Base-by-base conservation (phyloP, 1,284 basidiomycete genomes). In the Moesziomyces sp. region DNA sequence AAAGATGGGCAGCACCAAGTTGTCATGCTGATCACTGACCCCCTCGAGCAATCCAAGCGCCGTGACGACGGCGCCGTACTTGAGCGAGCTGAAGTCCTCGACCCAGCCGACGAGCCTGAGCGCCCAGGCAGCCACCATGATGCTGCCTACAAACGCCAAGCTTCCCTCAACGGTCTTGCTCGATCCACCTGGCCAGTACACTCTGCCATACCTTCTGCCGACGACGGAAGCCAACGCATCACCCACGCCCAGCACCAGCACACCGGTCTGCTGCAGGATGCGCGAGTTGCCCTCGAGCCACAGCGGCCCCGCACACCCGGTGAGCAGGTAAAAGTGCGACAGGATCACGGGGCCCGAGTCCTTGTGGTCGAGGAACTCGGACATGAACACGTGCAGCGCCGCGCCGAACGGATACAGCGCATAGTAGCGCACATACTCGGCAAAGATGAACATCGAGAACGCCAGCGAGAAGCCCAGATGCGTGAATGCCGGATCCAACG, bases 331-430 rank as follows among this genome's bases (percentile, higher is more conserved):
- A 81, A 99, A 98, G 85, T 99, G 97, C 80, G 93, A 94, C 68
- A 99, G 85, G 77, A 99, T 97, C 13, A 95, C 97, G 10, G 96
- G 97, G 6, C 97, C 97, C 49, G 91, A 89, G 85, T 99, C 97
- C 86, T 95, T 94, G 77, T 91, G 85, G 88, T 99, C 97, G 81
- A 98, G 87, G 82, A 99, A 99, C 85, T 99, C 96, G 86, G 69
- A 74, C 88, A 99, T 91, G 86, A 99, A 99, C 66, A 98, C 86
- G 86, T 99, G 97, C 26, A 99, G 89, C 13, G 90, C 88, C 5
- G 93, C 96, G 9, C 95, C 94, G 78, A 98, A 92, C 3, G 97
- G 97, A 85, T 96, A 98, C 33, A 99, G 89, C 35, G 97, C 97
- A 85, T 98, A 99, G 85, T 98, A 99, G 52, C 97, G 77, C 18